Evolutionary conservation across 1,284 basidiomycete species (phyloP), one percentile per base, ranked within the genome.

Genomic region (Ustilago xerochloae): DNA sequence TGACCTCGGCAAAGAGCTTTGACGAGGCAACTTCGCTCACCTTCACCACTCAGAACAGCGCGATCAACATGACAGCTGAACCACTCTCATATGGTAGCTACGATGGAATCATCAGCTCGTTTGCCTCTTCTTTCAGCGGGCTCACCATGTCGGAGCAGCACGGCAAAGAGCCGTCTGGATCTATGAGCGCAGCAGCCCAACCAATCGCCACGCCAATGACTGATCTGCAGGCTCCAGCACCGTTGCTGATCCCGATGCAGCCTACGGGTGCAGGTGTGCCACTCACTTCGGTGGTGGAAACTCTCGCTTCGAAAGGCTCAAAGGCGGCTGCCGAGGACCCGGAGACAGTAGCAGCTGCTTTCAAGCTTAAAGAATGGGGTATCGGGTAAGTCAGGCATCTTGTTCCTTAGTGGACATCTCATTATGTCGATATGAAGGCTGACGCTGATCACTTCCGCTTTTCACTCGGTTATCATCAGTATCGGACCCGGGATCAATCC

Each of bases 401-500:
- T 22, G 9, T n/a, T 47, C 35, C 35, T 16, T 36, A 12, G 13
- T 16, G 38, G 15, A 18, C 15, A 20, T 20, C 15, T 38, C 4
- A 2, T 16, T 29, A 16, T 12, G 16, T 26, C 43, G 24, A 13
- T 10, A 18, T 7, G n/a, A 16, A 18, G n/a, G 38, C 38, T 39
- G n/a, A 39, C 38, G 20, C 10, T 36, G 8, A 4, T 51, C 35
- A 5, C 12, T 13, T 39, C 4, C 15, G 9, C 18, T 26, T 33
- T 39, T 4, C 30, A 35, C n/a, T n/a, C n/a, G n/a, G n/a, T n/a
- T n/a, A n/a, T n/a, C 52, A 10, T 4, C 46, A 74, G 71, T 3
- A 67, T 80, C 38, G 78, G 78, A 12, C 75, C 78, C 6, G 78
- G 78, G 4, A 67, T 79, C 60, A 80, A 80, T 28, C 78, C 78